Conservation (phyloP, 1,284 basidiomycete species). For the Trichosporon sp. region DNA sequence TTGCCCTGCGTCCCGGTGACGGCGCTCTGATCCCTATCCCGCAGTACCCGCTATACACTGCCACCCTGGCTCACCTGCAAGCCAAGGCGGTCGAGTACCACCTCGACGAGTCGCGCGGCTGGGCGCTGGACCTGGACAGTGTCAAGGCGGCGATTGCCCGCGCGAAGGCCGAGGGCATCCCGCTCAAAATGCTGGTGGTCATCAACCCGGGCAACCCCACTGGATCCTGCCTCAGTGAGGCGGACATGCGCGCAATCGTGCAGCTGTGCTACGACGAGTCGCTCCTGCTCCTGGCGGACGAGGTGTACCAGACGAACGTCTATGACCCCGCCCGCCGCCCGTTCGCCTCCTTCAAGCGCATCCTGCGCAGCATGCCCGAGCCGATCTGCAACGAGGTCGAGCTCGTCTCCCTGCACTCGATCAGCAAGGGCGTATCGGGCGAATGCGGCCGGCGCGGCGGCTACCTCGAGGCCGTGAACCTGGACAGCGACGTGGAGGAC, state of each 20-base stretch:
- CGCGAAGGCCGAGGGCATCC: constrained; percentile 53
- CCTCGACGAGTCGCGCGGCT: constrained; percentile 70
- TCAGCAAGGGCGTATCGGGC: constrained; percentile 82
- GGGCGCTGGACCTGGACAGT: constrained; percentile 68
- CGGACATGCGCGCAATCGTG: constrained; percentile 65
- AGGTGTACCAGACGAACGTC: constrained; percentile 86
- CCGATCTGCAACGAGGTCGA: constrained; percentile 51
- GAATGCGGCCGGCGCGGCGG: constrained; percentile 90
- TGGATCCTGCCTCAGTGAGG: constrained; percentile 66
- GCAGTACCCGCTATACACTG: constrained; percentile 92
- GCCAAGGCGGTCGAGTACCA: constrained; percentile 76
- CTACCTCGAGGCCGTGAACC: constrained; percentile 80
- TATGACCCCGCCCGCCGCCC: constrained; percentile 59
- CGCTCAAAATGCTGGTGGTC: constrained; percentile 73
- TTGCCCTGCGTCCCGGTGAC: constrained; percentile 26
- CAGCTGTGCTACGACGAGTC: constrained; percentile 69
- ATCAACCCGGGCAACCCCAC: constrained; percentile 95
- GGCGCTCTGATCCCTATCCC: constrained; percentile 71
- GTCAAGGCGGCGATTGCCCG: constrained; percentile 65
- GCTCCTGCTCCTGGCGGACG: constrained; percentile 83
- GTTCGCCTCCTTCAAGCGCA: constrained; percentile 83
- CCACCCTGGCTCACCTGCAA: constrained; percentile 73
- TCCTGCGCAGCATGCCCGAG: constrained; percentile 59
- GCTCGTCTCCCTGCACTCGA: constrained; percentile 85
- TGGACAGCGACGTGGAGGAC: constrained; percentile 64